Percentiles rank a stretch among this genome's conserved stretches.
Conservation (phyloP, 2,329 filamentous ascomycete genomes). For the Colletotrichum sp. region DNA sequence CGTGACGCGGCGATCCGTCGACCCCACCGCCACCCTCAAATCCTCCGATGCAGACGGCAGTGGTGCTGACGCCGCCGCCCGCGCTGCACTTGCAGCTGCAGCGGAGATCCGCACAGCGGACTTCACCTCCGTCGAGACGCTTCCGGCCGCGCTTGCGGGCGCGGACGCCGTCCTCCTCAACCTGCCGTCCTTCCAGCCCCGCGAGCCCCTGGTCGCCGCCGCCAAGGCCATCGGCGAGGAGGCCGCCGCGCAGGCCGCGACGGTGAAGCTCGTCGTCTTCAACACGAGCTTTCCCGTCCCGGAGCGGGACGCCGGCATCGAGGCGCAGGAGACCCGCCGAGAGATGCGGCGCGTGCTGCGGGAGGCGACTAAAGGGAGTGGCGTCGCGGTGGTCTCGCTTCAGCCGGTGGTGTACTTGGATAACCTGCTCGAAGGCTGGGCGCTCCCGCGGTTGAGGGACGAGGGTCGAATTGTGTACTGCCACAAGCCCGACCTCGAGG, state of each 20-base stretch:
- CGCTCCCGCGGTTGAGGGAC: conserved; percentile 37
- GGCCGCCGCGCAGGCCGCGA: conserved; percentile 56
- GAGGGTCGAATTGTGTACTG: conserved; percentile 40
- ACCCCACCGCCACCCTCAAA: not conserved
- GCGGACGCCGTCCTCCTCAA: conserved; percentile 29
- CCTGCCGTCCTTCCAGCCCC: conserved; percentile 28
- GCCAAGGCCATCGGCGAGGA: conserved; percentile 61
- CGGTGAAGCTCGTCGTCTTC: conserved; percentile 28
- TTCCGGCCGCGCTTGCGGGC: conserved; percentile 12
- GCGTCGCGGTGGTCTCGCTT: conserved; percentile 36
- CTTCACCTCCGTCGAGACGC: conserved; percentile 16
- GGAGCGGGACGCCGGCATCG: conserved; percentile 24
- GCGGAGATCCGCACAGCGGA: conserved; percentile 27
- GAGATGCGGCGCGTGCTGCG: conserved; percentile 35
- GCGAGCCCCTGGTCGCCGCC: conserved; percentile 54
- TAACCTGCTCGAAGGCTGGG: conserved; percentile 44
- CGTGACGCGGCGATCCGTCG: conserved; percentile 24
- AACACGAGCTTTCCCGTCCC: conserved; percentile 32
- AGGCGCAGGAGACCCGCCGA: conserved; percentile 28
- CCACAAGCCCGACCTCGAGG: conserved; percentile 39
- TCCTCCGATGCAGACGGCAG: conserved; percentile 23
- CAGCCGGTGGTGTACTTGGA: conserved; percentile 43
- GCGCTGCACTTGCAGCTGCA: conserved; percentile 12
- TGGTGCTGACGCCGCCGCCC: conserved; percentile 23
- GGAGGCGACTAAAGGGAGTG: conserved; percentile 15